A percentile compares a stretch with the other conserved stretches of the same genome.
Evolutionary conservation across 768 basidiomycete species (phyloP).

Genomic region (Amanita phalloides): DNA sequence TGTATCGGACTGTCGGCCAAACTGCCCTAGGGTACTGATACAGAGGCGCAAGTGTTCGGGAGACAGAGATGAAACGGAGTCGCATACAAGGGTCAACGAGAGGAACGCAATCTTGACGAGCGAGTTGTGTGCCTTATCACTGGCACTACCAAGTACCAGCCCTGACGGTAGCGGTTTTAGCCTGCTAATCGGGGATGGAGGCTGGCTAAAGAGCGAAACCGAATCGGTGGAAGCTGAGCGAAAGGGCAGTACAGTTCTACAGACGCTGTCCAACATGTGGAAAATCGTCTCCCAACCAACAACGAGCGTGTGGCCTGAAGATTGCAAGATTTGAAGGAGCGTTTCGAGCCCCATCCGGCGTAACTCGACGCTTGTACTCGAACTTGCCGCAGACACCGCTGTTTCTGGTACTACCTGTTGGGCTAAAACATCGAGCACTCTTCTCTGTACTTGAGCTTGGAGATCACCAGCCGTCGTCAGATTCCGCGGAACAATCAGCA

Average conservation of each 20-base stretch:
- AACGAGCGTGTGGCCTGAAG: conserved; percentile 83
- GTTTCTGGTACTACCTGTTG: conserved; percentile 60
- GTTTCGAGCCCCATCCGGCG: conserved; percentile 85
- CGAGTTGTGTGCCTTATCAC: conserved; percentile 58
- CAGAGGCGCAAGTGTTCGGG: conserved; percentile 77
- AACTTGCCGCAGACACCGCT: conserved; percentile 19
- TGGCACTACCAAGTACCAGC: conserved; percentile 44
- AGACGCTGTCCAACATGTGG: conserved; percentile 84
- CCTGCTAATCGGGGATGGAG: conserved; percentile 25
- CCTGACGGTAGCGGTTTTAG: conserved; percentile 36
- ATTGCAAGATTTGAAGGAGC: conserved; percentile 82
- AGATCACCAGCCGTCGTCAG: conserved; percentile 47
- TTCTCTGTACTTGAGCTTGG: conserved; percentile 64
- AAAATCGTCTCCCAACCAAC: conserved; percentile 94
- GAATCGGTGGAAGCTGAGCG: conserved; percentile 23
- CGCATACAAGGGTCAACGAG: conserved; percentile 88
- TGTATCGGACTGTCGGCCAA: conserved; percentile 87
- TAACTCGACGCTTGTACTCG: conserved; percentile 57
- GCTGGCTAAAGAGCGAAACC: conserved; percentile 23
- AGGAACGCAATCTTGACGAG: conserved; percentile 92
- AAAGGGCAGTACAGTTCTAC: conserved; percentile 37
- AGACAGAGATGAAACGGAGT: conserved; percentile 77
- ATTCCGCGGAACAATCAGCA: conserved; percentile 69
- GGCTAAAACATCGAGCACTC: conserved; percentile 77
- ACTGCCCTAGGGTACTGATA: conserved; percentile 84